Percentiles rank a stretch among this genome's conserved stretches.
These are phyloP conservation scores for Protomyces lactucae-debilis DNA, from an alignment of 1,139 yeast species.

Conservation along the genomic window DNA sequence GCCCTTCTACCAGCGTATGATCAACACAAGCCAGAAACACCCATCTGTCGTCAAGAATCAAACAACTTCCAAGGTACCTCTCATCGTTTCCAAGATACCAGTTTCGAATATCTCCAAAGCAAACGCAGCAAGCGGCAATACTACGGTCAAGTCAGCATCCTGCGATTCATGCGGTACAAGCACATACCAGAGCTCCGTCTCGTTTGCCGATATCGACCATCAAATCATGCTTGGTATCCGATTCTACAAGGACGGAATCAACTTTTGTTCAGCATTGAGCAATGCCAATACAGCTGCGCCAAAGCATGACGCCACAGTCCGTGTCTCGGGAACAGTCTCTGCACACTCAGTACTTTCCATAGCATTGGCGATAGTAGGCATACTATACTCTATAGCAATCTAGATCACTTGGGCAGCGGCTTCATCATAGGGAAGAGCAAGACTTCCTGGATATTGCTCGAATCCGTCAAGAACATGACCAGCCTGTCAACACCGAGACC, in stretches of 20 bases:
- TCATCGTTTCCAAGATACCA: background rate
- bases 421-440: conserved; percentile 90
- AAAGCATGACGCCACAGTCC: background rate
- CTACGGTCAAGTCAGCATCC: background rate
- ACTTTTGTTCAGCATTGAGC: background rate
- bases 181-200: background rate
- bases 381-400: background rate
- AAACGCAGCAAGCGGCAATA: too few species aligned
- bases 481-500: conserved; percentile 98
- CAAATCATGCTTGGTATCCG: background rate
- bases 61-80: background rate
- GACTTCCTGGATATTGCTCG: conserved; percentile 96
- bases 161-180: background rate
- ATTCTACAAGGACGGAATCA: background rate
- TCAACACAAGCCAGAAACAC: background rate
- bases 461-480: conserved; percentile 92
- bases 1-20: background rate
- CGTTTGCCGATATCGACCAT: background rate
- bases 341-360: background rate
- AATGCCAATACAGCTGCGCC: background rate
- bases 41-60: background rate
- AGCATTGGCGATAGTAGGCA: background rate
- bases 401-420: conserved; percentile 5
- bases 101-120: too few species aligned
- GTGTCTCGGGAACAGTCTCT: background rate